Conservation (phyloP, 2,329 filamentous ascomycete species). For the Pyricularia pennisetigena region DNA sequence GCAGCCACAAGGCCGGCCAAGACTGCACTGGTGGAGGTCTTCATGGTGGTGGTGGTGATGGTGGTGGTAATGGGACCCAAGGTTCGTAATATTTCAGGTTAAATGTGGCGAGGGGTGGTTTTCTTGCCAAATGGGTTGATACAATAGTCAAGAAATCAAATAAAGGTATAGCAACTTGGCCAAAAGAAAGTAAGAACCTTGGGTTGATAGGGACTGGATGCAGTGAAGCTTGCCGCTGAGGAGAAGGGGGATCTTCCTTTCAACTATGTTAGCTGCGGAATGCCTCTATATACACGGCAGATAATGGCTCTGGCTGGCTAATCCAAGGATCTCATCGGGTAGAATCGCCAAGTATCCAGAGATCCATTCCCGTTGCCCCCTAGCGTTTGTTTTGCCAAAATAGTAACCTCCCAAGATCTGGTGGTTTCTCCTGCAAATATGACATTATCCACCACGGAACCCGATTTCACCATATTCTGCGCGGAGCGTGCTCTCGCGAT, state of each 20-base stretch:
- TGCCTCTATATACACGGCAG: not conserved
- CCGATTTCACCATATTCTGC: not conserved
- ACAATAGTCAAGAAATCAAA: not conserved
- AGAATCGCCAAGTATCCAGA: not conserved
- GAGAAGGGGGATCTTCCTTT: not conserved
- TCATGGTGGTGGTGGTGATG: not conserved
- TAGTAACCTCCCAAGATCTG: not conserved
- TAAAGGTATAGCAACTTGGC: not conserved
- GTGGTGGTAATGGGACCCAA: not conserved
- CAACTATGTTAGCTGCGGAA: not conserved
- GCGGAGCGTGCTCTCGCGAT: too few species aligned
- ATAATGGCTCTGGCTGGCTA: not conserved
- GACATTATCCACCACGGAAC: too few species aligned
- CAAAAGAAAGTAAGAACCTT: not conserved
- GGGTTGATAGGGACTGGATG: not conserved
- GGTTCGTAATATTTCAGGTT: not conserved
- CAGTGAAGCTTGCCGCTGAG: not conserved
- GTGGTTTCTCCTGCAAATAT: not conserved
- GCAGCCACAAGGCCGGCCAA: not conserved
- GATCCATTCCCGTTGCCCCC: not conserved
- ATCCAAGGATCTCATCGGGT: not conserved
- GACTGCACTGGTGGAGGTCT: not conserved
- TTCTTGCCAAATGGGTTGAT: not conserved
- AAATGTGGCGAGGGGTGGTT: too few species aligned
- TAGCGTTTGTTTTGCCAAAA: not conserved